These are phyloP conservation scores for Arbutus unedo DNA, from an alignment of 148 eudicot genomes.

Conservation along the genomic window DNA sequence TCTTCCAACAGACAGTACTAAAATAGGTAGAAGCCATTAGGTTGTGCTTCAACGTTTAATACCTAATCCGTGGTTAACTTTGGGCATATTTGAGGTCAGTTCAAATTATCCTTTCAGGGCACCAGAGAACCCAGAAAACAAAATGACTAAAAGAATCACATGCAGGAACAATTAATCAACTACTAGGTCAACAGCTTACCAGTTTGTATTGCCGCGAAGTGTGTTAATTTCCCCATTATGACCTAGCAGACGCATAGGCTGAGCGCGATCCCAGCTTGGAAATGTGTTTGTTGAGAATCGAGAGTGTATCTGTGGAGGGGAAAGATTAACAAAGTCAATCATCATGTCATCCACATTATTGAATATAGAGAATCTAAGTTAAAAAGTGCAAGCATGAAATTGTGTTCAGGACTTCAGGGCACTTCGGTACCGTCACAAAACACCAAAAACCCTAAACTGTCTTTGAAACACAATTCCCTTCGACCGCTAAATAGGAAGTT, in stretches of 20 bases:
- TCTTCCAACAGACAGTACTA: neutral
- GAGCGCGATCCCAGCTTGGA: conserved; percentile 99
- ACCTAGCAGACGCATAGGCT: conserved; percentile 97
- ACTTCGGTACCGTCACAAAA: conserved; percentile 32
- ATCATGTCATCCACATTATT: neutral
- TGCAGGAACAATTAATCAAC: conserved; percentile 2
- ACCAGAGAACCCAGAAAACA: neutral
- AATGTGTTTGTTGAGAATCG: conserved; percentile 98
- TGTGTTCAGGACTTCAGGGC: conserved; percentile 36
- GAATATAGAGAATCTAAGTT: conserved; percentile 6
- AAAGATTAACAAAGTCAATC: conserved; percentile 18
- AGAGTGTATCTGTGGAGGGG: conserved; percentile 69
- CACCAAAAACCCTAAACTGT: conserved; percentile 53
- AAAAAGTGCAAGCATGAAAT: conserved; percentile 24
- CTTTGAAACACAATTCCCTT: conserved; percentile 45
- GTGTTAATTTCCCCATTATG: conserved; percentile 99
- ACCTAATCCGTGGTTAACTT: neutral
- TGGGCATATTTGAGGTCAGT: neutral
- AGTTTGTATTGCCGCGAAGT: conserved; percentile 91
- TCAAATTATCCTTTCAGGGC: neutral
- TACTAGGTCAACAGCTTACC: conserved; percentile 41
- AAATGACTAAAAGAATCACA: conserved; percentile 4
- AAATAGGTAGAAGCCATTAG: neutral
- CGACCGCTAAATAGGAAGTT: conserved; percentile 37
- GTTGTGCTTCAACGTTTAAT: neutral